Conservation (phyloP, 1,139 yeast species). For the Yarrowia galli region DNA sequence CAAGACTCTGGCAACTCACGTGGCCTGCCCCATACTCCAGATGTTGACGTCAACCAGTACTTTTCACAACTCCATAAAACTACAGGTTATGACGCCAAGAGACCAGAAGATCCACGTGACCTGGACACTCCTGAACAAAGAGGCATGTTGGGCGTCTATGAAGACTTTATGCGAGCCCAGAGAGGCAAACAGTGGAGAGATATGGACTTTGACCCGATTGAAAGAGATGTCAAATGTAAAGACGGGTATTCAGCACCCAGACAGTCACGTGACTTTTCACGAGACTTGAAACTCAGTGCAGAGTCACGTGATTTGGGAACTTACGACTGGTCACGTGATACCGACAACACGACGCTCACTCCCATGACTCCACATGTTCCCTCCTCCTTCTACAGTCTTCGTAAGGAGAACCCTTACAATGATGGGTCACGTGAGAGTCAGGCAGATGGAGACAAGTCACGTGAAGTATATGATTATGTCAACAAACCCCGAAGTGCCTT, state of each 20-base stretch:
- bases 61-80: background rate
- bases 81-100: background rate
- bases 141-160: constrained; percentile 27
- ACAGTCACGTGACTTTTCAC: background rate
- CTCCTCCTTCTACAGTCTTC: constrained; percentile 4
- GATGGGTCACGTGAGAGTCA: background rate
- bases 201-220: background rate
- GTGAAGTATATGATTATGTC: constrained; percentile 2
- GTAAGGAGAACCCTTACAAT: constrained; percentile 16
- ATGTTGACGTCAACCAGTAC: constrained; percentile 21
- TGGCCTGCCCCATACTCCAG: constrained; percentile 1
- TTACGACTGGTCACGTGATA: constrained; percentile 12
- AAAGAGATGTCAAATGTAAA: background rate
- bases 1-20: background rate
- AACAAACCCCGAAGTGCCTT: background rate
- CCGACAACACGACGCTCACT: constrained; percentile 14
- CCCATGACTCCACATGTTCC: constrained; percentile 3
- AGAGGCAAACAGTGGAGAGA: constrained; percentile 24
- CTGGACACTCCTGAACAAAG: constrained; percentile 3
- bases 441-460: background rate
- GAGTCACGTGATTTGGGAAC: constrained; percentile 15
- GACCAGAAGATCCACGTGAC: constrained; percentile 6
- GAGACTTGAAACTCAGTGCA: background rate
- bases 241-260: background rate
- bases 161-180: constrained; percentile 24